A percentile compares a stretch with the other conserved stretches of the same genome.
Evolutionary conservation across 208 protist genomes (phyloP).

Genomic region (Wallacemonas sp.): DNA sequence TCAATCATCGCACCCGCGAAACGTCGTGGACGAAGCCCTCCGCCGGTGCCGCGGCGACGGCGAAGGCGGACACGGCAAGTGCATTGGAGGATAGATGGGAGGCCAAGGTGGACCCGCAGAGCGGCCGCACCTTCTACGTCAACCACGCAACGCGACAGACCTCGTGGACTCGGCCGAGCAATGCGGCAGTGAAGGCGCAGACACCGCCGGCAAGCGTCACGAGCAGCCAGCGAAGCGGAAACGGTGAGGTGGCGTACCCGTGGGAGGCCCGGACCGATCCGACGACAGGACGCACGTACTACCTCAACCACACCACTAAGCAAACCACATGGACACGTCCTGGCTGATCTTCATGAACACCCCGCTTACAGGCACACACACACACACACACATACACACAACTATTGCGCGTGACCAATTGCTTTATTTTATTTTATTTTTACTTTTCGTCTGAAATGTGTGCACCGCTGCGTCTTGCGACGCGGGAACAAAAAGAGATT

Average conservation of each 20-base stretch:
- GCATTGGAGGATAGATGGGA: slow-evolving; percentile 39
- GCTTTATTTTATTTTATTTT: slow-evolving; percentile 10
- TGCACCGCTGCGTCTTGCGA: no score
- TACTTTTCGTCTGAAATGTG: no score
- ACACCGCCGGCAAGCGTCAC: not conserved
- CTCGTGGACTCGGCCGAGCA: slow-evolving; percentile 45
- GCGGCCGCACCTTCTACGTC: slow-evolving; percentile 65
- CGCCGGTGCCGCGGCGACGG: not conserved
- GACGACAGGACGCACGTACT: slow-evolving; percentile 28
- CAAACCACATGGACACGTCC: slow-evolving; percentile 40
- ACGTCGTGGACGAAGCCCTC: slow-evolving; percentile 47
- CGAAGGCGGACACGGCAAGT: slow-evolving; percentile 14
- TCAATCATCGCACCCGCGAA: slow-evolving; percentile 49
- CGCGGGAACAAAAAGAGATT: no score
- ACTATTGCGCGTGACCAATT: not conserved
- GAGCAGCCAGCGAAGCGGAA: slow-evolving; percentile 10
- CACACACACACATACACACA: not conserved
- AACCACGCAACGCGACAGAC: slow-evolving; percentile 71
- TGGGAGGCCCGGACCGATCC: slow-evolving; percentile 32
- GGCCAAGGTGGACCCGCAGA: slow-evolving; percentile 42
- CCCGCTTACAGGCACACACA: not conserved
- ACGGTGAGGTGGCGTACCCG: not conserved
- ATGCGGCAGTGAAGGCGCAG: not conserved
- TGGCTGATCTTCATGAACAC: no score
- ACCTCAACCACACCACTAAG: slow-evolving; percentile 38